A percentile compares a stretch with the other conserved stretches of the same genome.
Conservation (phyloP, 768 basidiomycete species). For the Dacryopinax primogenitus region DNA sequence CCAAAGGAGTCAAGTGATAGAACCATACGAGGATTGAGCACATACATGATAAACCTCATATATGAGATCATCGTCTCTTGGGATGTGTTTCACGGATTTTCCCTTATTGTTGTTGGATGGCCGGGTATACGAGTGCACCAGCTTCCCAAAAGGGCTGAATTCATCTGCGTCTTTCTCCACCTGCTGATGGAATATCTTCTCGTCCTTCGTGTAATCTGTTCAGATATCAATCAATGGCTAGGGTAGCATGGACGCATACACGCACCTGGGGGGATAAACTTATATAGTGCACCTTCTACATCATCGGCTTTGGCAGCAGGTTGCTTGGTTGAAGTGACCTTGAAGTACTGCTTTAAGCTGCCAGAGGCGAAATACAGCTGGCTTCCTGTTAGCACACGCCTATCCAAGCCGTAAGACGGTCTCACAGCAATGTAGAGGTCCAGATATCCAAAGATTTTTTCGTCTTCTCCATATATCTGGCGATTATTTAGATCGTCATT, state of each 20-base stretch:
- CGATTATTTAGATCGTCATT: neutral
- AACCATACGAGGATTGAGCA: conserved; percentile 14
- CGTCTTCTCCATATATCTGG: conserved; percentile 89
- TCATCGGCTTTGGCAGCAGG: conserved; percentile 63
- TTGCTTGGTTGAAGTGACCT: conserved; percentile 53
- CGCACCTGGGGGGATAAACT: conserved; percentile 65
- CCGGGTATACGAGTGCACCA: conserved; percentile 67
- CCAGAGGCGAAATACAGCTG: conserved; percentile 83
- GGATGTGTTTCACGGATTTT: conserved; percentile 37
- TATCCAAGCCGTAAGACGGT: neutral
- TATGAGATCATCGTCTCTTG: conserved; percentile 49
- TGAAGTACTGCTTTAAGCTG: conserved; percentile 63
- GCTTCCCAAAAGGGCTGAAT: conserved; percentile 66
- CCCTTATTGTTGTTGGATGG: conserved; percentile 33
- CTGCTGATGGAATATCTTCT: conserved; percentile 48
- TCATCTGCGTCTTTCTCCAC: conserved; percentile 65
- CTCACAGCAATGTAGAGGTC: conserved; percentile 72
- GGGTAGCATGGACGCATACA: neutral
- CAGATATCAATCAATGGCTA: neutral
- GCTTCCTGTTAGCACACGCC: neutral
- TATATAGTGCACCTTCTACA: conserved; percentile 59
- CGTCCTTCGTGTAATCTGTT: conserved; percentile 59
- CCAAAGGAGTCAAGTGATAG: conserved; percentile 5
- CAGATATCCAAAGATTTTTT: conserved; percentile 90
- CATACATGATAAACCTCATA: conserved; percentile 88